These are phyloP conservation scores for Plectosphaerella sp. DNA, from an alignment of 2,329 filamentous ascomycete genomes.

Conservation along the genomic window DNA sequence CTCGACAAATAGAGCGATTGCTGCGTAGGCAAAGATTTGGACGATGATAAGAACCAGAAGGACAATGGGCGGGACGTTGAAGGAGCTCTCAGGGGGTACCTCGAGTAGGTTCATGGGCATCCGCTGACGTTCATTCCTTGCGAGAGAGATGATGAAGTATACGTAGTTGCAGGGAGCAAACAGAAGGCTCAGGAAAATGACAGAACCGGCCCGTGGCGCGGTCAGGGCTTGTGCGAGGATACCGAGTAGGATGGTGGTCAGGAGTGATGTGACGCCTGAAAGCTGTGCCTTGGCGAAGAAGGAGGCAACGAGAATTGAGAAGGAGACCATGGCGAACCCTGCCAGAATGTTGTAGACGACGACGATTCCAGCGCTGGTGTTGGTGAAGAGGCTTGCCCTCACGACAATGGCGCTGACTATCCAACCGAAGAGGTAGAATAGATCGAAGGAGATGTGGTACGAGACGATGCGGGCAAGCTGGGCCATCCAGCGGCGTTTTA, in stretches of 20 bases:
- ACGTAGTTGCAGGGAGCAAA: conserved; percentile 89
- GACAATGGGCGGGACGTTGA: conserved; percentile 66
- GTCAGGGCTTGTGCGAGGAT: conserved; percentile 76
- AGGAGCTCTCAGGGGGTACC: conserved; percentile 60
- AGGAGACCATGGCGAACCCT: conserved; percentile 74
- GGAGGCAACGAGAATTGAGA: conserved; percentile 74
- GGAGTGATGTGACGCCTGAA: conserved; percentile 74
- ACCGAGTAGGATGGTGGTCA: conserved; percentile 69
- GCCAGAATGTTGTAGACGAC: conserved; percentile 70
- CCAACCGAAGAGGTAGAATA: conserved; percentile 52
- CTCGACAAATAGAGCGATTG: conserved; percentile 73
- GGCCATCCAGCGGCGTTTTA: conserved; percentile 46
- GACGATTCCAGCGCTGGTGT: conserved; percentile 61
- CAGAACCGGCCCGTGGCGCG: conserved; percentile 55
- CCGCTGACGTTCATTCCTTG: conserved; percentile 66
- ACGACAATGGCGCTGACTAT: conserved; percentile 58
- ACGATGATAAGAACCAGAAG: conserved; percentile 74
- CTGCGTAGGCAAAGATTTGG: conserved; percentile 73
- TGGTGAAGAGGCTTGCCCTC: conserved; percentile 55
- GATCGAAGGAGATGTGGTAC: conserved; percentile 62
- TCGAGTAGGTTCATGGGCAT: conserved; percentile 56
- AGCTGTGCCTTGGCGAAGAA: conserved; percentile 87
- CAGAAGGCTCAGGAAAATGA: conserved; percentile 66
- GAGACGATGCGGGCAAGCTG: conserved; percentile 38
- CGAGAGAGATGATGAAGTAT: conserved; percentile 71